Conservation (phyloP, 495 filamentous ascomycete species). For the Trichoderma asperelloides region DNA sequence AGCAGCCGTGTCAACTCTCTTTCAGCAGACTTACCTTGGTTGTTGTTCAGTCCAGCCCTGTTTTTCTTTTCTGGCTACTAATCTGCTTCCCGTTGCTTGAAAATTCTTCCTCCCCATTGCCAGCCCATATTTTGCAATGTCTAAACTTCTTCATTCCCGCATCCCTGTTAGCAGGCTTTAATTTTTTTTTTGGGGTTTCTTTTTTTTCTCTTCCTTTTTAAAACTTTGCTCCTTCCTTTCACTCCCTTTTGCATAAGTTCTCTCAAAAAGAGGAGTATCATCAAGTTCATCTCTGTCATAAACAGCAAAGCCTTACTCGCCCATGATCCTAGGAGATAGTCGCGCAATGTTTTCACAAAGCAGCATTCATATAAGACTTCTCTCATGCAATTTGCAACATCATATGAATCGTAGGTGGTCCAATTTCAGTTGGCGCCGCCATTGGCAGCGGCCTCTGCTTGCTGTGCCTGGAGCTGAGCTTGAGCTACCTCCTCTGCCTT, state of each 20-base stretch:
- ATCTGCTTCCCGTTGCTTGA: neutral
- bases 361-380: neutral
- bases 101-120: neutral
- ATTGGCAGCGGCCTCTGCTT: neutral
- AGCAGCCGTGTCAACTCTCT: conserved; percentile 13
- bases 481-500: conserved; percentile 57
- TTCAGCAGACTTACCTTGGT: neutral
- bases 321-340: neutral
- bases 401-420: neutral
- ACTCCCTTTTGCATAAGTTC: neutral
- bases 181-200: neutral
- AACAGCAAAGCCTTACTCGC: neutral
- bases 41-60: neutral
- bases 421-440: neutral
- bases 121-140: neutral
- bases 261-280: neutral
- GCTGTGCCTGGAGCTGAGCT: neutral
- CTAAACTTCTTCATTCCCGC: neutral
- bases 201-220: neutral
- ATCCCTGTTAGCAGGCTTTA: too few relatives aligned
- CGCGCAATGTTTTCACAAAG: neutral
- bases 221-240: neutral
- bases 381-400: neutral
- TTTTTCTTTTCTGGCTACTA: neutral
- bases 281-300: conserved; percentile 1